Conservation (phyloP, 306 rosid genomes). For the Ormosia semicastrata region DNA sequence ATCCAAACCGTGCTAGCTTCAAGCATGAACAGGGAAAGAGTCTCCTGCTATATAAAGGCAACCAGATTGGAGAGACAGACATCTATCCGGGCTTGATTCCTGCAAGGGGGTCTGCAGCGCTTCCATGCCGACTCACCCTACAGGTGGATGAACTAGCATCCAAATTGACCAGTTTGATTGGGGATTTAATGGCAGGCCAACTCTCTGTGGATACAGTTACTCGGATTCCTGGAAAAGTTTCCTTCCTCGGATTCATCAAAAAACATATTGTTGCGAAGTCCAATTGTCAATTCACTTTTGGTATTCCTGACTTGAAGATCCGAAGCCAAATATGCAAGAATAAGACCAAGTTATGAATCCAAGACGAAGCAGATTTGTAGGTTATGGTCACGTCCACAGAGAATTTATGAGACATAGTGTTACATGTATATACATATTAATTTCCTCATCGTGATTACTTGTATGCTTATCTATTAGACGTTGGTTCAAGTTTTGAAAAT, state of each 20-base stretch:
- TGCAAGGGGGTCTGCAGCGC: slow-evolving; percentile 37
- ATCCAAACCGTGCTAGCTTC: slow-evolving; percentile 56
- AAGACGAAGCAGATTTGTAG: neutral
- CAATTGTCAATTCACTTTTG: slow-evolving; percentile 42
- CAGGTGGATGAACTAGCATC: slow-evolving; percentile 45
- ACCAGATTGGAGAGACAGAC: slow-evolving; percentile 55
- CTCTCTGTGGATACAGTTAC: slow-evolving; percentile 35
- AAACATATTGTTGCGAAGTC: slow-evolving; percentile 54
- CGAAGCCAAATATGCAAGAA: slow-evolving; percentile 49
- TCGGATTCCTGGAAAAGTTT: slow-evolving; percentile 51
- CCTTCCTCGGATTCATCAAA: slow-evolving; percentile 56
- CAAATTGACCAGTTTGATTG: slow-evolving; percentile 25
- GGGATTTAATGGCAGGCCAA: slow-evolving; percentile 46
- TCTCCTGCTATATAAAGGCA: slow-evolving; percentile 34
- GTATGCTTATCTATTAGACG: neutral
- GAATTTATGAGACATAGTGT: neutral
- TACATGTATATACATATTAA: neutral
- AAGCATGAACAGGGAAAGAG: slow-evolving; percentile 52
- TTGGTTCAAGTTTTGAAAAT: slow-evolving; percentile 16
- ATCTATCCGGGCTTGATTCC: slow-evolving; percentile 50
- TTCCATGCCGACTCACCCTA: slow-evolving; percentile 45
- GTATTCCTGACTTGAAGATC: slow-evolving; percentile 41
- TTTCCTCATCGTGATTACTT: neutral
- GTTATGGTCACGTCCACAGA: neutral
- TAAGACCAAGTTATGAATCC: slow-evolving; percentile 48